Evolutionary conservation across 495 filamentous ascomycete species (phyloP), one percentile per base, ranked within the genome.

Genomic region (Bryoglossum gracile): DNA sequence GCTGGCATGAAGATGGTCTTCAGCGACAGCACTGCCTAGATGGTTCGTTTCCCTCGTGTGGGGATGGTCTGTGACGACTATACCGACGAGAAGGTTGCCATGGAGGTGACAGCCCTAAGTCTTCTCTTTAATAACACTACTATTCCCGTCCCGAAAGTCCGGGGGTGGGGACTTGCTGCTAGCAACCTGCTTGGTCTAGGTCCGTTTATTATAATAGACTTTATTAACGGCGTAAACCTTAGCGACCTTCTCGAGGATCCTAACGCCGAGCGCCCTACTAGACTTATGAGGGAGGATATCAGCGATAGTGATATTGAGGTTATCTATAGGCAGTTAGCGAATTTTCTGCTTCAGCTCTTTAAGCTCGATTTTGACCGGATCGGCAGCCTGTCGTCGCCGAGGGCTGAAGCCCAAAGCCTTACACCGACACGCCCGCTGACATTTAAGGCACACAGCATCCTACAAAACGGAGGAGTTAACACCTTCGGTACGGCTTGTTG

Each of bases 151-250:
- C 69, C 66, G n/a, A 46, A 8, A 36, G 49, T 72, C 6, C 34
- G 42, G 8, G 61, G 59, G n/a, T 75, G 66, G 69, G 69, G 72
- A 23, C 43, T 32, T 10, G 56, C 61, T 46, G 46, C 55, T 10
- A 59, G 57, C 23, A 74, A 68, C 44, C 53, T 59, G 32, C 62
- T 63, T 36, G 53, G 59, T 33, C 56, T 71, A 9, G 64, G 70
- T 18, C 69, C 65, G 17, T 72, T 71, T 19, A 69, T 28, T 24
- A 65, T 73, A 25, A 70, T 72, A 67, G 68, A 71, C 42, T 72
- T 63, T 24, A 60, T 72, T 50, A 44, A 70, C 13, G 67, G 71
- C 10, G 57, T 48, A 37, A 48, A 44, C 46, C 43, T 69, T 50
- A 43, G 21, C 10, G 13, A 26, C 10, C 40, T 72, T 39, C 55